Percentiles rank a stretch among this genome's conserved stretches.
Evolutionary conservation across 2,329 filamentous ascomycete species (phyloP).

Genomic region (Chaetomium sp.): DNA sequence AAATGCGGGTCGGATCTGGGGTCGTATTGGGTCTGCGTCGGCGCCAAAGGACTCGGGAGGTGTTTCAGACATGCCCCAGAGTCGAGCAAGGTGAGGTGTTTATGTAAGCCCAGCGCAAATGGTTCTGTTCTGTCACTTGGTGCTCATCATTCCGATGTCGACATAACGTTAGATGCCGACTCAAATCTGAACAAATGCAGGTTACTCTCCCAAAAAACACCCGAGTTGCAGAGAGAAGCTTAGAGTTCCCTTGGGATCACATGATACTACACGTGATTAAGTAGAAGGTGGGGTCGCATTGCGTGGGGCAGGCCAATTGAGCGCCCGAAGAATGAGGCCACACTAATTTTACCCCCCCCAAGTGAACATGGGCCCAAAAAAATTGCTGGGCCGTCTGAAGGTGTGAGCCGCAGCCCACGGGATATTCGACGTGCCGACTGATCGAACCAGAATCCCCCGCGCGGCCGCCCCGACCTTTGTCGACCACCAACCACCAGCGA

Average conservation of each 20-base stretch:
- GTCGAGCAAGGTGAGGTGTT: conserved; percentile 28
- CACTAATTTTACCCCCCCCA: not conserved
- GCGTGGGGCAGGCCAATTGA: not conserved
- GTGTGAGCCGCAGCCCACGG: not conserved
- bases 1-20: conserved; percentile 8
- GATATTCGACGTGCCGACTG: not conserved
- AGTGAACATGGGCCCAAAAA: conserved; percentile 20
- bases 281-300: not conserved
- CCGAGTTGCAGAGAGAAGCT: too few relatives aligned
- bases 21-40: not conserved
- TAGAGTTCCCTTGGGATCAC: too few relatives aligned
- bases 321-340: conserved; percentile 12
- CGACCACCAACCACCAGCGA: conserved; percentile 8
- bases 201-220: too few relatives aligned
- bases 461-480: not conserved
- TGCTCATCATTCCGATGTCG: too few relatives aligned
- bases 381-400: conserved; percentile 15
- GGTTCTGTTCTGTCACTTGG: too few relatives aligned
- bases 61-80: conserved; percentile 45
- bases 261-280: not conserved
- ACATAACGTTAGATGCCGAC: too few relatives aligned
- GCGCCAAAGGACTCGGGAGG: conserved; percentile 1
- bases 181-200: too few relatives aligned
- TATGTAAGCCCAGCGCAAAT: conserved; percentile 12
- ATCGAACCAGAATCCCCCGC: conserved; percentile 3